Base-by-base conservation (phyloP, 2,329 filamentous ascomycete species). In the Pestalotiopsis sp. region DNA sequence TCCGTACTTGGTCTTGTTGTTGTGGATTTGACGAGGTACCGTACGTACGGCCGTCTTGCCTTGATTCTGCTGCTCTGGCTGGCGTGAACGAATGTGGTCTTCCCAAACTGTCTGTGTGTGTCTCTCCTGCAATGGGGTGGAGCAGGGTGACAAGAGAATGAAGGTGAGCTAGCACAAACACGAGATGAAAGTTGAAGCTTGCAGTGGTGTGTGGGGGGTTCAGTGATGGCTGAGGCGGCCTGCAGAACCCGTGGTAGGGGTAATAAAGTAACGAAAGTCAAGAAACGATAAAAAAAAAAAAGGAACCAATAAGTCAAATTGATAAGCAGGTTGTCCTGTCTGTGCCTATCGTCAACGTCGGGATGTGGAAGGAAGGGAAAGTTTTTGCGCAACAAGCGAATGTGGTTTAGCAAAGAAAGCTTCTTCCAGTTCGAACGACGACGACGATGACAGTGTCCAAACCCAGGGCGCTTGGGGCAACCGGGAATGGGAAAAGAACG, bases 51-150 rank as follows among this genome's bases (percentile, higher is more conserved):
- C 45, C 45, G 45, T 52, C 45, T 49, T 62, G 27, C 17, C 31
- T 62, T 36, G 25, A 14, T 59, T 13, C 56, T 59, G 23, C 12
- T 59, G 56, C 56, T 59, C n/a, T 13, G 23, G 17, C 56, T 59
- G 23, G 45, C 45, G 14, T 52, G 14, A 20, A 36, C 31, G 31
- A 36, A 36, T 52, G 45, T 52, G 20, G 45, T 52, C 45, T 52
- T 17, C 45, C 45, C 45, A 52, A 38, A 41, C 61, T 41, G 27
- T 39, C 27, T 63, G 61, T 38, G 12, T 63, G 39, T 49, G 62
- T 65, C 62, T 65, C 20, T 45, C 45, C 64, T 57, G 64, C 64
- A 66, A 49, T 13, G n/a, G 41, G 64, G 64, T 66, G 64, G 64
- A 66, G 64, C 20, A 52, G 45, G 45, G 45, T 52, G 45, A 66